Percentiles rank a stretch among this genome's conserved stretches.
These are phyloP conservation scores for Fusarium sp. DNA, from an alignment of 2,329 filamentous ascomycete genomes.

Conservation along the genomic window DNA sequence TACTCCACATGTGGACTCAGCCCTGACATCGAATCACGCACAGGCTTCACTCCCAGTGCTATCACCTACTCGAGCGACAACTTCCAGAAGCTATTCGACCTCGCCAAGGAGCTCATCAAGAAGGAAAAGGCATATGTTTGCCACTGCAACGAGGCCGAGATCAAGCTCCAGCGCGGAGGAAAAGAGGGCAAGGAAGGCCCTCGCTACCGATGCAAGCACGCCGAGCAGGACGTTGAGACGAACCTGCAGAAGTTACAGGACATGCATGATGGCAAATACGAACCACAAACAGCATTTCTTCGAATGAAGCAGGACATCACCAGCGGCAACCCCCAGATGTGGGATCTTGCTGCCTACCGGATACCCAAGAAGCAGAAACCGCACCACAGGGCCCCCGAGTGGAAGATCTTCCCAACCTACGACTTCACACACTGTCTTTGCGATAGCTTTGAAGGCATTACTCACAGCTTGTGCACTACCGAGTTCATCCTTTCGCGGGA, in stretches of 20 bases:
- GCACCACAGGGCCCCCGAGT: conserved; percentile 87
- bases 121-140: conserved; percentile 86
- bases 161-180: conserved; percentile 90
- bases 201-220: conserved; percentile 86
- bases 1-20: background rate
- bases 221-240: conserved; percentile 80
- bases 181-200: conserved; percentile 75
- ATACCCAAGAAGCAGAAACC: conserved; percentile 79
- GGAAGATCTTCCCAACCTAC: conserved; percentile 96
- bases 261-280: conserved; percentile 94
- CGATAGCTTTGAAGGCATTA: conserved; percentile 93
- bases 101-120: conserved; percentile 87
- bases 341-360: conserved; percentile 94
- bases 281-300: conserved; percentile 85
- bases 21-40: conserved; percentile 16
- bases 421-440: conserved; percentile 93
- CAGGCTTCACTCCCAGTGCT: conserved; percentile 79
- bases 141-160: conserved; percentile 85
- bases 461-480: conserved; percentile 92
- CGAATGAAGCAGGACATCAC: conserved; percentile 94
- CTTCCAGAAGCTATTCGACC: conserved; percentile 88
- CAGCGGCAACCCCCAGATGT: conserved; percentile 93
- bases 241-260: conserved; percentile 88
- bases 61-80: conserved; percentile 94
- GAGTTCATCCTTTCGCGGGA: conserved; percentile 90